phyloP scores from a whole-genome alignment of 1,284 basidiomycete species.

The Fomitopsis pinicola region DNA sequence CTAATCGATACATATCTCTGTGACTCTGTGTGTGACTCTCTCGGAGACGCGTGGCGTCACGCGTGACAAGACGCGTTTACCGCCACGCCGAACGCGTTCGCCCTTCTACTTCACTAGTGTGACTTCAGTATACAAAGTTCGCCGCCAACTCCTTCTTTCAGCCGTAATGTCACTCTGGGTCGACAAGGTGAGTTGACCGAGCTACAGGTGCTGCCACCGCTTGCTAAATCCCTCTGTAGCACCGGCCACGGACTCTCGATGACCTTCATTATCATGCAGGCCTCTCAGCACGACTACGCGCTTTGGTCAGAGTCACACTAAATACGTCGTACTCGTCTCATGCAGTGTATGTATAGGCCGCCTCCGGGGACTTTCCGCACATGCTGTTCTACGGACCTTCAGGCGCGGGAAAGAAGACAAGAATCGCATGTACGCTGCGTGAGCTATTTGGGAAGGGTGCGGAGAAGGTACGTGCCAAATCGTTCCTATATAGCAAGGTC shows the following conservation, averaged over 20 bases:
- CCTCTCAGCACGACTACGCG: conserved; percentile 77
- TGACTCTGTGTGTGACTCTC: not conserved
- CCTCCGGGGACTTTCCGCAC: conserved; percentile 94
- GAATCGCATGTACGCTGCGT: conserved; percentile 85
- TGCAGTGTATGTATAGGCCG: conserved; percentile 45
- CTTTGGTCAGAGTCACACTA: conserved; percentile 53
- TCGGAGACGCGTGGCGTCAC: not conserved
- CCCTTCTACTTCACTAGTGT: too few relatives aligned
- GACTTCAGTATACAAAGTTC: too few relatives aligned
- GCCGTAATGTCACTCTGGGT: conserved; percentile 83
- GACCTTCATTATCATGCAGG: conserved; percentile 87
- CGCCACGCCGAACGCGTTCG: not conserved
- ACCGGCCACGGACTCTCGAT: conserved; percentile 82
- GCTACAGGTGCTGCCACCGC: not conserved
- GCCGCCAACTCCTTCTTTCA: too few relatives aligned
- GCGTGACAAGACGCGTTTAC: not conserved
- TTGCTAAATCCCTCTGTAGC: conserved; percentile 40
- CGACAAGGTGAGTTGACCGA: conserved; percentile 54
- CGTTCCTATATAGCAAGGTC: not conserved
- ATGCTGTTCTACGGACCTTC: conserved; percentile 98
- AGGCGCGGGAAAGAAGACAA: conserved; percentile 97
- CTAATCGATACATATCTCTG: too few relatives aligned
- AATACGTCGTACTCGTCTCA: not conserved
- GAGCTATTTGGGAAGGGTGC: conserved; percentile 91
- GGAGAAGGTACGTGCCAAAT: conserved; percentile 67